Evolutionary conservation across 345 rosid species (phyloP), one percentile per base, ranked within the genome.

Genomic region (Erodium maritimum): DNA sequence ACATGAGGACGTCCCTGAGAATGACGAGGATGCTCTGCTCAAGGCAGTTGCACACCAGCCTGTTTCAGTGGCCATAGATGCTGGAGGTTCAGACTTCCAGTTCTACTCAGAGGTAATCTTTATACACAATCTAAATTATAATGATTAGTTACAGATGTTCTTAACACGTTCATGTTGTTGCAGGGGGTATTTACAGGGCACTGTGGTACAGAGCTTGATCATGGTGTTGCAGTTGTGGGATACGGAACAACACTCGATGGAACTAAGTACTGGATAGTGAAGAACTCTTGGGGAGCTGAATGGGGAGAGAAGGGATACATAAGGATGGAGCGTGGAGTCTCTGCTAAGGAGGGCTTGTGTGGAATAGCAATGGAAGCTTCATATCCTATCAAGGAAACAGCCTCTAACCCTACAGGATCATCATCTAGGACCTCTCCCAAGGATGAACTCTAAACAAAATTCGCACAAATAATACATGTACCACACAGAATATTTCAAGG

Each of bases 231-330:
- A 10, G 75, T 62, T 19, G 88, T 89, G 61, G 97, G 99, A 37
- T 89, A 85, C 60, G 99, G 96, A 52, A 73, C 52, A 58, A 75
- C 69, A 45, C 45, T 65, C 66, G 60, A 17, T 13, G 67, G 68
- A 73, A 87, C 85, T 2, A 84, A 82, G 57, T 87, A 82, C 52
- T 87, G 95, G 95, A 80, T 75, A 0, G 89, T 93, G 67, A 93
- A 87, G 75, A 89, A 89, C 59, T 89, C 97, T 20, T 87, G 97
- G 99, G 95, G 97, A 4, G 19, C 57, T n/a, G 65, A 51, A 19
- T 93, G 95, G 96, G 99, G 99, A 21, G 97, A 93, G 75, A 66
- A 77, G 11, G 96, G 97, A 21, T 89, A 89, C 60, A 24, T 87
- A 48, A 82, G 82, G 67, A 74, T 93, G 80, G 58, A 56, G 59